A percentile compares a stretch with the other conserved stretches of the same genome.
Evolutionary conservation across 2,329 filamentous ascomycete genomes (phyloP).

Genomic region (Colletotrichum sp.): DNA sequence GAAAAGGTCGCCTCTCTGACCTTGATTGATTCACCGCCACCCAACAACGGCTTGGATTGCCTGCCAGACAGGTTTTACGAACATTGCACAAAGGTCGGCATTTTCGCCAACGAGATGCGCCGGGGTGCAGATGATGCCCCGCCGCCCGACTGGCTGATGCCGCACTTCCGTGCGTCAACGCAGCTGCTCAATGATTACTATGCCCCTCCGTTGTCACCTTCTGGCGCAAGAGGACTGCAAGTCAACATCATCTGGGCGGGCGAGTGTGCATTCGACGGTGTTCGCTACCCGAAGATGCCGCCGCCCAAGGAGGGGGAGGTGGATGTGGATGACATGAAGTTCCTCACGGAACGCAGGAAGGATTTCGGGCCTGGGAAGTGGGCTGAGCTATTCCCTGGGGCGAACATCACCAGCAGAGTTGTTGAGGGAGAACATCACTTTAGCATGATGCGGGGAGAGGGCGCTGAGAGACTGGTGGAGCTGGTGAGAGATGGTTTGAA

Average conservation of each 20-base stretch:
- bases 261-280: constrained; percentile 72
- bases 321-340: constrained; percentile 43
- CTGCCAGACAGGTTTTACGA: constrained; percentile 68
- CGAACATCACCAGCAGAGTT: constrained; percentile 66
- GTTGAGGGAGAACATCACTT: constrained; percentile 75
- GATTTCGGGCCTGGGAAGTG: constrained; percentile 74
- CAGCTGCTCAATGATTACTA: constrained; percentile 69
- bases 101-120: constrained; percentile 60
- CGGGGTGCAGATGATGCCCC: constrained; percentile 53
- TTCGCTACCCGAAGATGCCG: constrained; percentile 67
- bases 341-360: constrained; percentile 74
- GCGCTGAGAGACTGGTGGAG: constrained; percentile 21
- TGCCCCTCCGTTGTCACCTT: constrained; percentile 61
- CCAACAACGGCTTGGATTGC: constrained; percentile 66
- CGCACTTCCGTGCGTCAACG: constrained; percentile 74
- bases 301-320: constrained; percentile 63
- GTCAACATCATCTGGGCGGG: constrained; percentile 73
- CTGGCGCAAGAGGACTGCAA: constrained; percentile 60
- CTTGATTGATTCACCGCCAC: constrained; percentile 40
- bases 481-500: neutral
- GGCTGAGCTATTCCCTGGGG: constrained; percentile 66
- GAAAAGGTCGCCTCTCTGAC: constrained; percentile 47
- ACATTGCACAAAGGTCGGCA: constrained; percentile 74
- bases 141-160: constrained; percentile 73
- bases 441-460: constrained; percentile 73